Conservation (phyloP, 345 rosid genomes). For the Populus tremula region DNA sequence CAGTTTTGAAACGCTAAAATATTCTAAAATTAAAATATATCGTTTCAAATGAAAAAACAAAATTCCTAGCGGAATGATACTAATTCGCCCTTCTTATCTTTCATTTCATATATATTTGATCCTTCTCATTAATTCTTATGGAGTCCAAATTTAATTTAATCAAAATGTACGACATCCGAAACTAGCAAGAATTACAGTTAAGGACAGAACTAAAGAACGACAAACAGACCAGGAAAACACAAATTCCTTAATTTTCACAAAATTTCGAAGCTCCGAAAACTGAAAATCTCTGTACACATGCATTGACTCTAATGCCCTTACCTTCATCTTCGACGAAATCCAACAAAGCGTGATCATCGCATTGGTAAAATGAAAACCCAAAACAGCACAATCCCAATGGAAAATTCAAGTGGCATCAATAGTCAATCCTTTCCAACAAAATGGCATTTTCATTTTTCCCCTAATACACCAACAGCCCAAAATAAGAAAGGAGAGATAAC, state of each 20-base stretch:
- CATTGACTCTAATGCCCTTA: constrained; percentile 22
- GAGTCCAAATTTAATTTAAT: not conserved
- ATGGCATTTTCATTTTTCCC: constrained; percentile 17
- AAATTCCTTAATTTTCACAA: not conserved
- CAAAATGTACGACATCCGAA: not conserved
- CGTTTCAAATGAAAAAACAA: too few relatives aligned
- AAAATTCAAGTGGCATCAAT: not conserved
- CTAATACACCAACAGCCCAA: not conserved
- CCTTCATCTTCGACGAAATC: constrained; percentile 7
- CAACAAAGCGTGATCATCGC: not conserved
- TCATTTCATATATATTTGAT: not conserved
- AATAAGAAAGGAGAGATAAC: not conserved
- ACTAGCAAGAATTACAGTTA: not conserved
- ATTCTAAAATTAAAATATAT: too few relatives aligned
- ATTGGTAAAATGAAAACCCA: not conserved
- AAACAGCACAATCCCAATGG: not conserved
- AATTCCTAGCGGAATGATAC: too few relatives aligned
- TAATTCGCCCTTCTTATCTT: not conserved
- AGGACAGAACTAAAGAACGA: not conserved
- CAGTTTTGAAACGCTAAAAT: too few relatives aligned
- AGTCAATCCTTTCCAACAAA: not conserved
- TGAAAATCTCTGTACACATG: constrained; percentile 19
- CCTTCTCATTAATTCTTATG: not conserved
- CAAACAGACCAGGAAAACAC: not conserved
- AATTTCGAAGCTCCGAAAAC: not conserved